These are phyloP conservation scores for Pestalotiopsis sp. DNA, from an alignment of 2,329 filamentous ascomycete species.

Conservation along the genomic window DNA sequence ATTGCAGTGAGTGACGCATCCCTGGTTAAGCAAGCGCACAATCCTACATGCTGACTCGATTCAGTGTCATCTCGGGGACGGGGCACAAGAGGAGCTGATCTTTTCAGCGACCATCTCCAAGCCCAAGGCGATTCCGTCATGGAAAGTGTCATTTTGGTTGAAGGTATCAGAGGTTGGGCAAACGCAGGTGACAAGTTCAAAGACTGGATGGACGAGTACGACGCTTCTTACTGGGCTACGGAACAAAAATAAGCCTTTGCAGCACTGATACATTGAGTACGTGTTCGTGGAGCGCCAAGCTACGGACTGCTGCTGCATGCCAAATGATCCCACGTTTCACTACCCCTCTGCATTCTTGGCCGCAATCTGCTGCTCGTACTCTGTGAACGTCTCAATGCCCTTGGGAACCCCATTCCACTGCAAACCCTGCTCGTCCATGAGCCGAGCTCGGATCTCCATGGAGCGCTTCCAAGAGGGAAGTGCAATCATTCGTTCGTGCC, in stretches of 20 bases:
- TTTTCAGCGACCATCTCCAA: slow-evolving; percentile 55
- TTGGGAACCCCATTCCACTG: slow-evolving; percentile 37
- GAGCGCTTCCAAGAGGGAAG: slow-evolving; percentile 33
- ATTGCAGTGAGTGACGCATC: slow-evolving; percentile 41
- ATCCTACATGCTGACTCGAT: not conserved
- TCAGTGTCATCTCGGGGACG: slow-evolving; percentile 56
- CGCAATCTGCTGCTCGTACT: slow-evolving; percentile 29
- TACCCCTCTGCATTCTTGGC: not conserved
- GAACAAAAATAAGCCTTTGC: not conserved
- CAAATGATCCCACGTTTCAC: not conserved
- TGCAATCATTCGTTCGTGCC: slow-evolving; percentile 36
- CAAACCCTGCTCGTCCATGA: slow-evolving; percentile 39
- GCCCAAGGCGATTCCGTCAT: slow-evolving; percentile 40
- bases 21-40: not conserved
- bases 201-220: slow-evolving; percentile 49
- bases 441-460: slow-evolving; percentile 30
- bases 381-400: slow-evolving; percentile 30
- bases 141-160: slow-evolving; percentile 50
- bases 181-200: slow-evolving; percentile 47
- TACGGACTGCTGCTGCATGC: no score
- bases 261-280: no score
- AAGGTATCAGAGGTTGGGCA: slow-evolving; percentile 58
- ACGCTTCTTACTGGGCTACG: slow-evolving; percentile 18
- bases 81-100: slow-evolving; percentile 54
- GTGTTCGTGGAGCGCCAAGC: no score